A percentile compares a stretch with the other conserved stretches of the same genome.
Evolutionary conservation across 148 eudicot genomes (phyloP).

Genomic region (Fallopia convolvulus): DNA sequence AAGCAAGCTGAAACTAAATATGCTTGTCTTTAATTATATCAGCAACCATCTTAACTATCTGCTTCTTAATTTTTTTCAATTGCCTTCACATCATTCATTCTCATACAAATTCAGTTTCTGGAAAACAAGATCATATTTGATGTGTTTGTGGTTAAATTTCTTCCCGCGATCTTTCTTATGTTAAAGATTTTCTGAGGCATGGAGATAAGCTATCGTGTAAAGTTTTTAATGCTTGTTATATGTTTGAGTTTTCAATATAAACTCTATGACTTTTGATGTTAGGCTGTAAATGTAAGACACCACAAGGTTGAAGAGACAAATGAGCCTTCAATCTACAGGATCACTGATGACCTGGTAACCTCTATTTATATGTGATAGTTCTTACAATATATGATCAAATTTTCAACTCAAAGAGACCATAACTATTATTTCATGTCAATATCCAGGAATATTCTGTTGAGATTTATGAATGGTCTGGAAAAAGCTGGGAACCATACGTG

Average conservation of each 20-base stretch:
- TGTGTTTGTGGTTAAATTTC: background rate
- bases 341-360: conserved; percentile 80
- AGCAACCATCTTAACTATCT: background rate
- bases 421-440: background rate
- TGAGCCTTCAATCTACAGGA: conserved; percentile 81
- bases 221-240: background rate
- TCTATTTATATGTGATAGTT: background rate
- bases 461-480: conserved; percentile 82
- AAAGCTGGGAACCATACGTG: conserved; percentile 79
- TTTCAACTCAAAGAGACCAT: background rate
- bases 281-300: conserved; percentile 78
- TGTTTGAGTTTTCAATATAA: background rate
- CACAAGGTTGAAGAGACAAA: conserved; percentile 63
- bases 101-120: background rate
- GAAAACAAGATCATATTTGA: background rate
- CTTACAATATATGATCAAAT: background rate
- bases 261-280: background rate
- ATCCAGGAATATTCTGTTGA: conserved; percentile 77
- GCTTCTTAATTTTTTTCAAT: background rate
- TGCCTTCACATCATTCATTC: background rate
- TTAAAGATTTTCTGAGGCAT: background rate
- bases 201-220: background rate
- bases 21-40: background rate
- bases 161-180: background rate
- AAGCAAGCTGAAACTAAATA: background rate